Evolutionary conservation across 208 protist genomes (phyloP).

Genomic region (Angomonas desouzai): DNA sequence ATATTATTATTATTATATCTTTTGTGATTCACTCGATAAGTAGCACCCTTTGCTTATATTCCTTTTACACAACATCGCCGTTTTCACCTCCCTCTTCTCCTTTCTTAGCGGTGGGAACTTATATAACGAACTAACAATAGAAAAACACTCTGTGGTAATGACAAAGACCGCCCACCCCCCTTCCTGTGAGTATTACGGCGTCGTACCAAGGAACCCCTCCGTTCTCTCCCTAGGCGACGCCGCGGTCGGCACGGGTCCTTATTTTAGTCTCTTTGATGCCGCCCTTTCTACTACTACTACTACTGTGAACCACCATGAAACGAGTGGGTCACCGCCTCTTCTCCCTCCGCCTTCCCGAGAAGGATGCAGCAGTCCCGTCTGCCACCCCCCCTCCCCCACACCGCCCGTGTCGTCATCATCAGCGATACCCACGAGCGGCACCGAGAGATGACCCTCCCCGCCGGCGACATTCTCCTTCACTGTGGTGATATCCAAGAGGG

Average conservation of each 20-base stretch:
- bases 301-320: too few relatives aligned
- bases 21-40: background rate
- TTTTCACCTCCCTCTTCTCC: background rate
- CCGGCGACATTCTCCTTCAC: slow-evolving; percentile 67
- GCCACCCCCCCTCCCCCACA: slow-evolving; percentile 23
- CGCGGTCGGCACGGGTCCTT: background rate
- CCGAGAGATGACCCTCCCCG: slow-evolving; percentile 36
- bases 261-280: background rate
- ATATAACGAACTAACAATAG: too few relatives aligned
- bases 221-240: slow-evolving; percentile 1
- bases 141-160: background rate
- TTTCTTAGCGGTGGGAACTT: too few relatives aligned
- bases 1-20: background rate
- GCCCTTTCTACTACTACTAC: too few relatives aligned
- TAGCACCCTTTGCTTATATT: background rate
- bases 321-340: background rate
- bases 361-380: slow-evolving; percentile 11
- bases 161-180: slow-evolving; percentile 1
- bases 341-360: background rate
- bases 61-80: background rate
- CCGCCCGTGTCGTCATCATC: slow-evolving; percentile 53
- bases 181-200: slow-evolving; percentile 44
- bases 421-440: slow-evolving; percentile 75
- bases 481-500: slow-evolving; percentile 60
- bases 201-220: slow-evolving; percentile 17